These are phyloP conservation scores for Cyclocybe aegerita DNA, from an alignment of 768 basidiomycete genomes.

Conservation along the genomic window DNA sequence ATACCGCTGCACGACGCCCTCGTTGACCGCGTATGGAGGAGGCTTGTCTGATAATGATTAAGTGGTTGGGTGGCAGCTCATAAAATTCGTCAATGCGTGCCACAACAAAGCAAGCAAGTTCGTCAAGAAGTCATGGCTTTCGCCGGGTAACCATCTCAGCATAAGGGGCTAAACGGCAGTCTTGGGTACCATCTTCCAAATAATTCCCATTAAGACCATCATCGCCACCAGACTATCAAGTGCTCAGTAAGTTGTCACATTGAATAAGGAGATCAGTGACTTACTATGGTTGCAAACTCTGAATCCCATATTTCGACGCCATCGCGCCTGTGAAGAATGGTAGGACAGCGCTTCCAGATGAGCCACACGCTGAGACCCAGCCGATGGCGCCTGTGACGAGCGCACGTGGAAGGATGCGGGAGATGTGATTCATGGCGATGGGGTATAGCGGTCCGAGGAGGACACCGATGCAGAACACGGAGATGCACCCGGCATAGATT, in stretches of 20 bases:
- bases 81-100: too few relatives aligned
- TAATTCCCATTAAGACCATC: constrained; percentile 53
- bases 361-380: constrained; percentile 62
- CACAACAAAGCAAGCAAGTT: too few relatives aligned
- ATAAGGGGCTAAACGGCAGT: neutral
- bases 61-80: too few relatives aligned
- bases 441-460: constrained; percentile 72
- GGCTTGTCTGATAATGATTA: too few relatives aligned
- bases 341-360: constrained; percentile 63
- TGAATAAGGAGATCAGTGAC: constrained; percentile 18
- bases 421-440: constrained; percentile 64
- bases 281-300: constrained; percentile 57
- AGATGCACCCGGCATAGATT: constrained; percentile 55
- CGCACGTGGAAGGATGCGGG: constrained; percentile 64
- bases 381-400: constrained; percentile 60
- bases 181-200: constrained; percentile 50
- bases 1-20: too few relatives aligned
- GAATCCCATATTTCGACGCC: constrained; percentile 56
- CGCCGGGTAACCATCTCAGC: too few relatives aligned
- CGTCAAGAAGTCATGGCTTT: too few relatives aligned
- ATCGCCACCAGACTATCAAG: constrained; percentile 49
- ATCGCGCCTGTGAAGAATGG: constrained; percentile 72
- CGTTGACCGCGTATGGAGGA: too few relatives aligned
- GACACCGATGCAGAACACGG: constrained; percentile 59
- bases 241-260: neutral